phyloP scores from a whole-genome alignment of 257 asterid species.

The Rubia yunnanensis region DNA sequence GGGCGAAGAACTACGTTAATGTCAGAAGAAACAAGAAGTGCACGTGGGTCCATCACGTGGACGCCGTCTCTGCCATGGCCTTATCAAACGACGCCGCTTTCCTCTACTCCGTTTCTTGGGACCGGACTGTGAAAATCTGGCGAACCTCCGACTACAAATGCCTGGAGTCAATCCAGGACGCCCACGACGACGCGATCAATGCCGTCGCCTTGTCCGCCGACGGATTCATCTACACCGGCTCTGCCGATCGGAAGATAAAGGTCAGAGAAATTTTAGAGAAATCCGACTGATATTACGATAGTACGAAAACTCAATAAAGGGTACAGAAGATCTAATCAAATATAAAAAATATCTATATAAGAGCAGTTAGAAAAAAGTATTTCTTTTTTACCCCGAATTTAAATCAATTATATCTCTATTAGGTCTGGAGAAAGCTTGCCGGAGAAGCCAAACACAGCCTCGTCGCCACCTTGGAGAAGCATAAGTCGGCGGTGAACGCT shows the following conservation, averaged over 20 bases:
- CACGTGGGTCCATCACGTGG: conserved; percentile 87
- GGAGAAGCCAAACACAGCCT: conserved; percentile 31
- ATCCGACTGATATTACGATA: too few species aligned
- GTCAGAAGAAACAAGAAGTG: conserved; percentile 47
- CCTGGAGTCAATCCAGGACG: conserved; percentile 53
- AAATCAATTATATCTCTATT: too few species aligned
- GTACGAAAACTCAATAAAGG: too few species aligned
- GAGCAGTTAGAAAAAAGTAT: too few species aligned
- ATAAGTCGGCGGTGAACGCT: conserved; percentile 72
- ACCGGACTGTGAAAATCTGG: conserved; percentile 67
- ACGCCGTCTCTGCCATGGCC: conserved; percentile 55
- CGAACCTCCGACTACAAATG: conserved; percentile 58
- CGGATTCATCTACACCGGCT: conserved; percentile 59
- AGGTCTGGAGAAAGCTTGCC: conserved; percentile 38
- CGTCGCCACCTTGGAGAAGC: conserved; percentile 44
- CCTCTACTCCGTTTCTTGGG: conserved; percentile 82
- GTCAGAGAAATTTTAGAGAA: too few species aligned
- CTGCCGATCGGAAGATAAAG: conserved; percentile 60
- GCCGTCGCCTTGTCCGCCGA: conserved; percentile 40
- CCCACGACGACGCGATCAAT: conserved; percentile 65
- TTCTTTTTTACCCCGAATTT: too few species aligned
- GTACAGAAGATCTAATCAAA: too few species aligned
- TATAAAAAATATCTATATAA: too few species aligned
- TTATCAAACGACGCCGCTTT: conserved; percentile 34
- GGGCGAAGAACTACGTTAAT: conserved; percentile 45